phyloP scores from a whole-genome alignment of 495 filamentous ascomycete genomes.

The Rostrohypoxylon terebratum region DNA sequence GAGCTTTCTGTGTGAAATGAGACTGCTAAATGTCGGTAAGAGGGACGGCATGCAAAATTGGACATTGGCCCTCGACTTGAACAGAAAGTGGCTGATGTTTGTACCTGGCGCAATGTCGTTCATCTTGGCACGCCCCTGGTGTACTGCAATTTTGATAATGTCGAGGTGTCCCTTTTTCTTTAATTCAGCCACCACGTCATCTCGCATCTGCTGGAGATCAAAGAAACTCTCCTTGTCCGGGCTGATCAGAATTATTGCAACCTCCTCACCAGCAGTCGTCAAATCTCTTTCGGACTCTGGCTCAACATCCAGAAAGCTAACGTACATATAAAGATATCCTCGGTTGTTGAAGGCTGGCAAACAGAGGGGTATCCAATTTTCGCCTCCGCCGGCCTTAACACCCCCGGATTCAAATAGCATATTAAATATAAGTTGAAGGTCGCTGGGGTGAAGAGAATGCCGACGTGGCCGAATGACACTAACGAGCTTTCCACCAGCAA shows the following conservation, averaged over 20 bases:
- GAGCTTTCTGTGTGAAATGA: conserved; percentile 76
- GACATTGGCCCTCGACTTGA: conserved; percentile 92
- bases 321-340: conserved; percentile 99
- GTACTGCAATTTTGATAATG: conserved; percentile 77
- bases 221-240: conserved; percentile 93
- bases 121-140: conserved; percentile 72
- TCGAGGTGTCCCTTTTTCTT: conserved; percentile 79
- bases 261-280: conserved; percentile 66
- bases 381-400: conserved; percentile 85
- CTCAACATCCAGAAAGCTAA: conserved; percentile 82
- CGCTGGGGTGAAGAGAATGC: conserved; percentile 94
- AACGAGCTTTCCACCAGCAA: conserved; percentile 93
- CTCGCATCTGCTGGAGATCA: conserved; percentile 85
- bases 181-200: conserved; percentile 79
- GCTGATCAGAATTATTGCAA: conserved; percentile 93
- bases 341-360: conserved; percentile 97
- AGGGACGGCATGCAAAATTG: conserved; percentile 94
- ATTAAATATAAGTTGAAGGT: conserved; percentile 96
- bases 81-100: conserved; percentile 88
- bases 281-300: conserved; percentile 33
- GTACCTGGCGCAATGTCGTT: conserved; percentile 83
- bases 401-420: conserved; percentile 98
- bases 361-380: conserved; percentile 98
- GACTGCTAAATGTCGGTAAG: conserved; percentile 73
- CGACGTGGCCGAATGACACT: conserved; percentile 94